Base-by-base conservation (phyloP, 2,329 filamentous ascomycete species). In the Ophiostoma tasmaniense region DNA sequence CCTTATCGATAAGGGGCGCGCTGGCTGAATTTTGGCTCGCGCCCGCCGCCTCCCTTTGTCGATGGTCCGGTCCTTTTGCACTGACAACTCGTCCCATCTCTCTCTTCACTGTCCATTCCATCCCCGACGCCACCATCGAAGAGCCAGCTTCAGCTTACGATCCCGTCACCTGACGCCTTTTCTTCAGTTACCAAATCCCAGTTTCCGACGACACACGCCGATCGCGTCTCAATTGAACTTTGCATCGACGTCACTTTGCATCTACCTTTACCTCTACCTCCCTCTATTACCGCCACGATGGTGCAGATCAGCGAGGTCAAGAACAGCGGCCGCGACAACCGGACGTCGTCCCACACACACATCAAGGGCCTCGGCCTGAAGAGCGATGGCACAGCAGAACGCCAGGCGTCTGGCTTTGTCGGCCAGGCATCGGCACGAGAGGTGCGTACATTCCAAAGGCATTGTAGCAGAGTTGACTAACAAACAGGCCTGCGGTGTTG, bases 301-400 rank as follows among this genome's bases (percentile, higher is more conserved):
- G 91, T 94, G 75, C 90, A 93, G 79, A 93, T 95, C 80, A 96
- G 91, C 83, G 93, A 97, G 82, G 91, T 96, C 77, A 96, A 96
- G 84, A 90, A 90, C 82, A 94, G 92, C 81, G 89, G 89, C 82
- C 93, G 95, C 83, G 94, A 97, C 80, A 95, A 96, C 82, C 89
- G 95, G 77, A 99, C 95, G 65, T 94, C 95, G 71, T 91, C 94
- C 74, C 95, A 99, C 81, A 97, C 94, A 67, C 95, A 99, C 81
- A 99, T 99, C 85, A 96, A 93, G 79, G 95, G 95, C 67, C 85
- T 99, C 55, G 95, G 95, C 22, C 81, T 99, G 74, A 91, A 91
- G 76, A 78, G 87, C 66, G 92, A 97, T 88, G 95, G 95, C 72
- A 89, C 86, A 67, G 92, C 95, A 72, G 93, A 97, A 77, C 86